These are phyloP conservation scores for Aegilops bicornis DNA, from an alignment of 176 grass and related monocot species.

Conservation along the genomic window DNA sequence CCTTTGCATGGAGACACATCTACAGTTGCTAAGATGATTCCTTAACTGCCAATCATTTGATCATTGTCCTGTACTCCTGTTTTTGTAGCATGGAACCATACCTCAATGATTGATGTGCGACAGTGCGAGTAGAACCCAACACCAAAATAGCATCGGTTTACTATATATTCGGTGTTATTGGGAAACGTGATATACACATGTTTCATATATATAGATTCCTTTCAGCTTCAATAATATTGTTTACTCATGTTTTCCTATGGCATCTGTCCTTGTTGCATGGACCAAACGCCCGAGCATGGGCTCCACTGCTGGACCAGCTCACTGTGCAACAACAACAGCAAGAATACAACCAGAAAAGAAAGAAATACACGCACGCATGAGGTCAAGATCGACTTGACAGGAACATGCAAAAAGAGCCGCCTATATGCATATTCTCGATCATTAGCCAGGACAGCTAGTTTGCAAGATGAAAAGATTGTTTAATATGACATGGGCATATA, in stretches of 20 bases:
- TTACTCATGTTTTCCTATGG: background rate
- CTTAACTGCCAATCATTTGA: background rate
- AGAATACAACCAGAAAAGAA: slow-evolving; percentile 7
- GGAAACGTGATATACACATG: background rate
- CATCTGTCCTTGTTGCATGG: slow-evolving; percentile 4
- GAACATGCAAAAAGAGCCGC: slow-evolving; percentile 22
- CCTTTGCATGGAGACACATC: background rate
- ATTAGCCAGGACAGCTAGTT: slow-evolving; percentile 30
- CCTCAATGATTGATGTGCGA: background rate
- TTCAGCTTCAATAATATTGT: background rate
- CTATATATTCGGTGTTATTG: background rate
- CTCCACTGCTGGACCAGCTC: slow-evolving; percentile 2
- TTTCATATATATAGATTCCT: background rate
- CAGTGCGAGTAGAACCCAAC: background rate
- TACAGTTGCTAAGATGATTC: background rate
- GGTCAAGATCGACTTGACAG: slow-evolving; percentile 23
- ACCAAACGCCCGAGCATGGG: background rate
- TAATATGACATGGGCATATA: slow-evolving; percentile 18
- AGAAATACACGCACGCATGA: slow-evolving; percentile 5
- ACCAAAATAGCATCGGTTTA: background rate
- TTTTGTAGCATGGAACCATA: background rate
- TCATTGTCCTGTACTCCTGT: background rate
- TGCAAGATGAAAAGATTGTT: background rate
- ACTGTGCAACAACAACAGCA: slow-evolving; percentile 28
- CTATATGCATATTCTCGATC: background rate